These are phyloP conservation scores for Mortierella sp. DNA, from an alignment of 371 early-diverging fungal genomes.

Conservation along the genomic window DNA sequence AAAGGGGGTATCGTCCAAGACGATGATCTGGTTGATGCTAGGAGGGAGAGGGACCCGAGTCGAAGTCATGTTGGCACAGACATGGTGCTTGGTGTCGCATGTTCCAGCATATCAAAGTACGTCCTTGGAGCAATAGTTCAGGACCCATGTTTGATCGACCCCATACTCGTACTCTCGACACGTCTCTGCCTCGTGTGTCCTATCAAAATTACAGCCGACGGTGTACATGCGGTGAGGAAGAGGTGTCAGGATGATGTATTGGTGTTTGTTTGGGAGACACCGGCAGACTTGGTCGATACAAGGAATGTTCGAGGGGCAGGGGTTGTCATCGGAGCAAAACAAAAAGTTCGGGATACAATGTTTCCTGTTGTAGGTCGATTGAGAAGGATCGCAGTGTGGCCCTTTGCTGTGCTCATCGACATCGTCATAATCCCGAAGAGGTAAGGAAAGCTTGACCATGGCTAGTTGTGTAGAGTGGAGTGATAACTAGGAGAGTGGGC, in stretches of 20 bases:
- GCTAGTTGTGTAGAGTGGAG: background rate
- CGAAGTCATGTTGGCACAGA: slow-evolving; percentile 11
- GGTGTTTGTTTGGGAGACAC: slow-evolving; percentile 14
- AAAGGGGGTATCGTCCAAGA: slow-evolving; percentile 1
- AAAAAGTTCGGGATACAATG: background rate
- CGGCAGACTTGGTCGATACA: slow-evolving; percentile 26
- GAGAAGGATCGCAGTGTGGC: slow-evolving; percentile 3
- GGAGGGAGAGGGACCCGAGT: background rate
- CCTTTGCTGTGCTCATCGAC: background rate
- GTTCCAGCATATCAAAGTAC: slow-evolving; percentile 13
- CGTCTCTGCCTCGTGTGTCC: background rate
- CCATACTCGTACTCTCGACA: background rate
- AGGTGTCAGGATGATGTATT: slow-evolving; percentile 17
- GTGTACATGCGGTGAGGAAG: slow-evolving; percentile 14
- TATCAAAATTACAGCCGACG: slow-evolving; percentile 19
- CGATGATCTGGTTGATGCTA: background rate
- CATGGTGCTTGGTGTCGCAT: background rate
- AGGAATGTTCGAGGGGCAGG: slow-evolving; percentile 8
- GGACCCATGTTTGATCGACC: background rate
- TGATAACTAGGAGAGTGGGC: background rate
- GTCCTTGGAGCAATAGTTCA: slow-evolving; percentile 20
- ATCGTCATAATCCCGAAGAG: background rate
- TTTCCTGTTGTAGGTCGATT: slow-evolving; percentile 8
- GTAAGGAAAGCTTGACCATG: slow-evolving; percentile 6
- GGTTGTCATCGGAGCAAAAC: slow-evolving; percentile 5